Conservation (phyloP, 257 asterid genomes). For the Eucommia ulmoides region DNA sequence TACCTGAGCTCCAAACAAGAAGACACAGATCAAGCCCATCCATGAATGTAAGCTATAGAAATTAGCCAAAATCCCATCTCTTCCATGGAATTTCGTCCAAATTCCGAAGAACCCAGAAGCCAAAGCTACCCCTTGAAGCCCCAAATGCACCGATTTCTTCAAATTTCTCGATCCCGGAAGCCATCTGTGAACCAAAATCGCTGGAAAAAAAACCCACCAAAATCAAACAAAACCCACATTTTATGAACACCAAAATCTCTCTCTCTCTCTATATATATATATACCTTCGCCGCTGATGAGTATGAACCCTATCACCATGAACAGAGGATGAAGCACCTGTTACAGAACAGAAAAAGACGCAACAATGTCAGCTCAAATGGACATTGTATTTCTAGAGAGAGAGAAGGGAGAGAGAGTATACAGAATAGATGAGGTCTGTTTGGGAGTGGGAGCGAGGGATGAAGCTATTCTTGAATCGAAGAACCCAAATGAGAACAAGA, state of each 20-base stretch:
- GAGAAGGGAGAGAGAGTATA: conserved; percentile 9
- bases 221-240: conserved; percentile 7
- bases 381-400: background rate
- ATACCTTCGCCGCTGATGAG: conserved; percentile 89
- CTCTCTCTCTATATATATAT: too few relatives aligned
- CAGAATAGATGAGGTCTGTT: conserved; percentile 57
- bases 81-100: conserved; percentile 73
- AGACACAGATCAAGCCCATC: conserved; percentile 67
- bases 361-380: background rate
- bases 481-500: conserved; percentile 64
- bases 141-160: conserved; percentile 70
- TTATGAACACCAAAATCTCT: too few relatives aligned
- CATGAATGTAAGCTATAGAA: conserved; percentile 90
- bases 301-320: conserved; percentile 89
- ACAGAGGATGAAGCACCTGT: conserved; percentile 79
- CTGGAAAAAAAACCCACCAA: conserved; percentile 20
- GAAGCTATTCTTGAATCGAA: conserved; percentile 59
- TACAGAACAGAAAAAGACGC: conserved; percentile 2
- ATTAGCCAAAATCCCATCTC: conserved; percentile 76
- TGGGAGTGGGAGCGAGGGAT: conserved; percentile 40
- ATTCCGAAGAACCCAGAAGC: conserved; percentile 75
- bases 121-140: conserved; percentile 88
- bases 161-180: conserved; percentile 72
- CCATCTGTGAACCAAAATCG: conserved; percentile 85
- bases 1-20: conserved; percentile 84